Evolutionary conservation across 495 filamentous ascomycete genomes (phyloP), one percentile per base, ranked within the genome.

Genomic region (Aspergillus sclerotioniger): DNA sequence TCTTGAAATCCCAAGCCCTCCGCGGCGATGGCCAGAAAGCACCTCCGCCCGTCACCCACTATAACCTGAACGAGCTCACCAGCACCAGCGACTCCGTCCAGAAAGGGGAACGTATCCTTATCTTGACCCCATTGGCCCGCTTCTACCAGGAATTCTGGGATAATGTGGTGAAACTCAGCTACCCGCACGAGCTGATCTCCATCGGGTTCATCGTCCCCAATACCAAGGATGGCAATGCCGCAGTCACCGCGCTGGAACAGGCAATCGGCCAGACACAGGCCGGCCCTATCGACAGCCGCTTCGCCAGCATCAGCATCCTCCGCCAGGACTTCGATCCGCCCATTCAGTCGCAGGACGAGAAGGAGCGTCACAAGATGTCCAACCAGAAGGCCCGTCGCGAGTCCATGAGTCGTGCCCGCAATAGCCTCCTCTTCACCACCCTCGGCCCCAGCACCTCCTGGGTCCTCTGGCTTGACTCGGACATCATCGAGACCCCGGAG

Each of bases 71-170:
- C 77, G 90, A 88, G 70, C 80, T 98, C 59, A 96, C 93, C 39
- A 90, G 87, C 56, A 87, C 92, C 29, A 67, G 76, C 47, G 80
- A 89, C 61, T 87, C 94, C 2, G 76, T 89, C 53, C 81, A 70
- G 39, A 93, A 95, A 68, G 76, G 85, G 60, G 94, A 98, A 75
- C 90, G 84, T 8, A 80, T 98, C 57, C 85, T 98, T 45, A 88
- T 98, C 68, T 84, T 98, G 58, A 98, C 94, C 0, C 94, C 94
- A 3, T 85, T 98, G 67, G 89, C 90, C 44, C 83, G 88, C 64
- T 98, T 98, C 76, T 98, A 96, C 73, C 86, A 88, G 62, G 87
- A 77, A 60, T 98, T 96, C 79, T 98, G 95, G 95, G 88, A 92
- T 62, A 98, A 98, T 69, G 78, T 98, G n/a, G 73, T 90, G 43